A percentile compares a stretch with the other conserved stretches of the same genome.
Evolutionary conservation across 2,329 filamentous ascomycete species (phyloP).

Genomic region (Rutstroemia sydowiana): DNA sequence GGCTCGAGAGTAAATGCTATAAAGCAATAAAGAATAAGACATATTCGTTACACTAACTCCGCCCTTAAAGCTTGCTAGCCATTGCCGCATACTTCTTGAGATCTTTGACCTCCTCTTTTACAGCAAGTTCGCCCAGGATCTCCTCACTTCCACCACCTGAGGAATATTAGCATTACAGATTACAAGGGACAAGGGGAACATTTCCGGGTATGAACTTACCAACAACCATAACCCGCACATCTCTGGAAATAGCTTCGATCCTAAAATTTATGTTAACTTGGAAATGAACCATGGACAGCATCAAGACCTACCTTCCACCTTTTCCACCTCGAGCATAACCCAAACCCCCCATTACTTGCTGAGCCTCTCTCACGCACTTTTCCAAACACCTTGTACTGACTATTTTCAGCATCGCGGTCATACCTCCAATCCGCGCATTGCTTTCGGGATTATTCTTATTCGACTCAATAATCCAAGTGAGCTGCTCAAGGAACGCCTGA

Average conservation of each 20-base stretch:
- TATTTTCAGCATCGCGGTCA: constrained; percentile 45
- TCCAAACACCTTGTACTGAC: constrained; percentile 45
- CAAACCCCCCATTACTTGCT: constrained; percentile 47
- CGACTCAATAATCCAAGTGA: constrained; percentile 37
- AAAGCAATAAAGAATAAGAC: no score
- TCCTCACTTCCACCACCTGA: constrained; percentile 30
- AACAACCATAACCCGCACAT: constrained; percentile 40
- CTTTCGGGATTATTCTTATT: constrained; percentile 18
- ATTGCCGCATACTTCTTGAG: constrained; percentile 18
- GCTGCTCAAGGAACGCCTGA: constrained; percentile 54
- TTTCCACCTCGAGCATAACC: constrained; percentile 44
- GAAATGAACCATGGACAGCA: constrained; percentile 6
- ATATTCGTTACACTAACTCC: no score
- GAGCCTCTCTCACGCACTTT: constrained; percentile 45
- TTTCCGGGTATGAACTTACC: constrained; percentile 19
- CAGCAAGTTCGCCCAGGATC: constrained; percentile 28
- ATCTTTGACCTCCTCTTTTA: constrained; percentile 29
- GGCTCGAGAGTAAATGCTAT: no score
- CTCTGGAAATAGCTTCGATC: constrained; percentile 46
- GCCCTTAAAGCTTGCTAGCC: constrained; percentile 18
- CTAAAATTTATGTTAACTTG: constrained; percentile 18
- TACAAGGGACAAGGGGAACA: not conserved
- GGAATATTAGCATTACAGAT: constrained; percentile 2
- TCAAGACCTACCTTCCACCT: constrained; percentile 32
- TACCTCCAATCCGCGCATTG: constrained; percentile 40